Conservation (phyloP, 768 basidiomycete species). For the Exsudoporus frostii region DNA sequence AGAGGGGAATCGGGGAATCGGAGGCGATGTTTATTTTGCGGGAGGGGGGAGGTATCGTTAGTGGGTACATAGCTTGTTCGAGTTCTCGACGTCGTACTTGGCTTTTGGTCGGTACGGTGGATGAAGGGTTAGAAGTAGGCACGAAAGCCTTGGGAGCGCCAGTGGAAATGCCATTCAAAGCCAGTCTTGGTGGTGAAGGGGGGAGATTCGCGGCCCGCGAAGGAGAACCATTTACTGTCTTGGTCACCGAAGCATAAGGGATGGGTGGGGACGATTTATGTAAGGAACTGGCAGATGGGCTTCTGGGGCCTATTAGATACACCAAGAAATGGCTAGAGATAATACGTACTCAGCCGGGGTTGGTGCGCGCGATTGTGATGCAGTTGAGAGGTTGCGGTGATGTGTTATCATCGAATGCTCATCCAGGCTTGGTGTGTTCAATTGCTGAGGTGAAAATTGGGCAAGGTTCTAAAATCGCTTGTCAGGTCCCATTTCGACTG, state of each 20-base stretch:
- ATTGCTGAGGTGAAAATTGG: slow-evolving; percentile 58
- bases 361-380: slow-evolving; percentile 11
- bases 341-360: slow-evolving; percentile 21
- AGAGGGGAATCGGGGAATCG: slow-evolving; percentile 72
- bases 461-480: slow-evolving; percentile 48
- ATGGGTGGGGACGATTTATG: slow-evolving; percentile 42
- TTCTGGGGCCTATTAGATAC: slow-evolving; percentile 11
- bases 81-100: slow-evolving; percentile 52
- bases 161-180: slow-evolving; percentile 67
- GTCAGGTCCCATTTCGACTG: slow-evolving; percentile 7
- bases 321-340: slow-evolving; percentile 3
- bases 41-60: slow-evolving; percentile 31
- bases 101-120: slow-evolving; percentile 40
- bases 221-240: slow-evolving; percentile 20
- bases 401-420: slow-evolving; percentile 24
- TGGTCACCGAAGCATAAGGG: slow-evolving; percentile 38
- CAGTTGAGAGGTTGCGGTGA: slow-evolving; percentile 12
- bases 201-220: slow-evolving; percentile 25
- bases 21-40: slow-evolving; percentile 22
- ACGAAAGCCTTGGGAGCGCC: slow-evolving; percentile 51
- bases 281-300: slow-evolving; percentile 8
- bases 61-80: slow-evolving; percentile 46
- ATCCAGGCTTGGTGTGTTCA: slow-evolving; percentile 22
- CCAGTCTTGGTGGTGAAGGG: slow-evolving; percentile 58
- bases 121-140: slow-evolving; percentile 18